These are phyloP conservation scores for Epichloe sibirici DNA, from an alignment of 2,329 filamentous ascomycete genomes.

Conservation along the genomic window DNA sequence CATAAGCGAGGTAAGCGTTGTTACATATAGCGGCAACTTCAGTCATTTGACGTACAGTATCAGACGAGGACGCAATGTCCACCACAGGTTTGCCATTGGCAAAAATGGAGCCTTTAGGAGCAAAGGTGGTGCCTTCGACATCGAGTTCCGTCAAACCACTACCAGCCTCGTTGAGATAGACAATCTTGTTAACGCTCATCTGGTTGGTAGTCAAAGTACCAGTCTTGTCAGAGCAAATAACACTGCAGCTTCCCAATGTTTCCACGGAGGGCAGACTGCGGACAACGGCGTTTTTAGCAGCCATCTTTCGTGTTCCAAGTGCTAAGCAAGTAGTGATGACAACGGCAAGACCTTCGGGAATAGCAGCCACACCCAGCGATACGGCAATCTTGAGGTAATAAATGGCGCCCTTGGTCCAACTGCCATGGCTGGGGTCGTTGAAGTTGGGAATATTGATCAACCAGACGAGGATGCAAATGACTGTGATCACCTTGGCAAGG, in stretches of 20 bases:
- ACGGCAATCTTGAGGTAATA: conserved; percentile 99
- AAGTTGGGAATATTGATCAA: conserved; percentile 98
- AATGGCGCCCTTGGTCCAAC: conserved; percentile 92
- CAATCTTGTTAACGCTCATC: conserved; percentile 94
- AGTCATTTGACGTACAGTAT: conserved; percentile 67
- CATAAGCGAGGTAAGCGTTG: conserved; percentile 72
- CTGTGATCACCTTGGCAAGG: conserved; percentile 94
- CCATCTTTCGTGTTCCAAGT: conserved; percentile 96
- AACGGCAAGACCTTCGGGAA: conserved; percentile 91
- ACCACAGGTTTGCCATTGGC: conserved; percentile 54
- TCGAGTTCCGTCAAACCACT: conserved; percentile 71
- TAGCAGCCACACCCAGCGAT: conserved; percentile 92
- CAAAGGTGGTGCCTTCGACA: conserved; percentile 86
- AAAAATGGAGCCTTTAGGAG: conserved; percentile 65
- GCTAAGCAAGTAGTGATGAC: conserved; percentile 98
- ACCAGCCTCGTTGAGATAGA: conserved; percentile 66
- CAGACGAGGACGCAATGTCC: conserved; percentile 58
- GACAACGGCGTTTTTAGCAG: conserved; percentile 93
- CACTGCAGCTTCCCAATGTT: conserved; percentile 95
- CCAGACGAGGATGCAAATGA: conserved; percentile 94
- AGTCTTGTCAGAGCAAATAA: conserved; percentile 99
- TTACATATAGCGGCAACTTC: conserved; percentile 74
- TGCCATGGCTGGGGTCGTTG: conserved; percentile 84
- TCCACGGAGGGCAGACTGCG: conserved; percentile 93
- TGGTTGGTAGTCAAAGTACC: conserved; percentile 97